These are phyloP conservation scores for Penicillium sp. DNA, from an alignment of 2,329 filamentous ascomycete genomes.

Conservation along the genomic window DNA sequence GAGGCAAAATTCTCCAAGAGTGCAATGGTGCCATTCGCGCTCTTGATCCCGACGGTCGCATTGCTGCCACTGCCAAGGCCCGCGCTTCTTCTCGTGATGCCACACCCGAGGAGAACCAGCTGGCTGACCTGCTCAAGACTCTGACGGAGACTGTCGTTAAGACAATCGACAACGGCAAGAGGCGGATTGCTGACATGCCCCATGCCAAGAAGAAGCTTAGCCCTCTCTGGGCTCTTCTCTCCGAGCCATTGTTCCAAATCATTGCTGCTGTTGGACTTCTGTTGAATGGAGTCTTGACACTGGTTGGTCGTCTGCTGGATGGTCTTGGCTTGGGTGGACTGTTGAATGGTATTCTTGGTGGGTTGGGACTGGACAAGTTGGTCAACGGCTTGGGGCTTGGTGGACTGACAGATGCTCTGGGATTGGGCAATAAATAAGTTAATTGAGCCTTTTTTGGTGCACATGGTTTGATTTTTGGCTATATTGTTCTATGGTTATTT, in stretches of 20 bases:
- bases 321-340: constrained; percentile 79
- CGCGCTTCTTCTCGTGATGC: constrained; percentile 73
- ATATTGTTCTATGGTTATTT: not conserved
- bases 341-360: constrained; percentile 72
- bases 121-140: constrained; percentile 82
- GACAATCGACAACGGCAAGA: constrained; percentile 84
- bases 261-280: constrained; percentile 82
- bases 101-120: constrained; percentile 76
- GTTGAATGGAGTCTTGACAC: constrained; percentile 75
- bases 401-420: constrained; percentile 39
- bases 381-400: constrained; percentile 54
- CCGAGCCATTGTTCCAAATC: constrained; percentile 87
- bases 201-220: constrained; percentile 94
- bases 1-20: constrained; percentile 74
- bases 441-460: not conserved
- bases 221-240: constrained; percentile 73
- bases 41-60: constrained; percentile 83
- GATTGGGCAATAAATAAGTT: constrained; percentile 44
- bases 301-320: constrained; percentile 77
- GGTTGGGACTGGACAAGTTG: constrained; percentile 63
- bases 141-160: constrained; percentile 77
- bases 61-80: constrained; percentile 80
- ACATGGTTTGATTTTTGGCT: not conserved
- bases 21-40: constrained; percentile 84
- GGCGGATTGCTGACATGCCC: constrained; percentile 86